These are phyloP conservation scores for Hypoxylon sp. DNA, from an alignment of 2,329 filamentous ascomycete species.

Conservation along the genomic window DNA sequence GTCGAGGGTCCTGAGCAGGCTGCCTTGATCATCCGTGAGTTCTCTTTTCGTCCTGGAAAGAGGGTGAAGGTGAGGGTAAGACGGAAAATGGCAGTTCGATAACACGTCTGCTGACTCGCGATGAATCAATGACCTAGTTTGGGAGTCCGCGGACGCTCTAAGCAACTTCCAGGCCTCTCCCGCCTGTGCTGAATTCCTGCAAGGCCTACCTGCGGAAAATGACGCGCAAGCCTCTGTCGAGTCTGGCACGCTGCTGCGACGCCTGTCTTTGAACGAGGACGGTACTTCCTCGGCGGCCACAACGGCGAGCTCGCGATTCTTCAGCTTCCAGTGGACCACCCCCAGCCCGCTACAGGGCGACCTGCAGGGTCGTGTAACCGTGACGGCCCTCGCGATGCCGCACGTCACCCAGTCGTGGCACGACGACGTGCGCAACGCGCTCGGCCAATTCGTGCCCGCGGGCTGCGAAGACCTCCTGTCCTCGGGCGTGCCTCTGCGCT, in stretches of 20 bases:
- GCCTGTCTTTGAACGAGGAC: background rate
- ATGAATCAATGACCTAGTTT: conserved; percentile 6
- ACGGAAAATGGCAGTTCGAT: too few species aligned
- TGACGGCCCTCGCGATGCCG: conserved; percentile 1
- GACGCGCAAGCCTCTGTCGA: background rate
- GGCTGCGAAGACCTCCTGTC: conserved; percentile 6
- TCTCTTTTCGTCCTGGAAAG: background rate
- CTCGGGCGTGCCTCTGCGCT: background rate
- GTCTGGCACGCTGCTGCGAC: background rate
- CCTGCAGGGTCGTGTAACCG: conserved; percentile 5
- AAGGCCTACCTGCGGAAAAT: conserved; percentile 1
- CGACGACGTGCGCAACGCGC: background rate
- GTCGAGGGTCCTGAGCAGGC: conserved; percentile 3
- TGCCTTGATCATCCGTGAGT: conserved; percentile 4
- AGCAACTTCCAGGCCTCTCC: conserved; percentile 4
- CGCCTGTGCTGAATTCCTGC: conserved; percentile 6
- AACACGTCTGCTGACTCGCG: background rate
- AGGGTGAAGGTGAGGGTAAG: too few species aligned
- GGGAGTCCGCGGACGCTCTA: background rate
- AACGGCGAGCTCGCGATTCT: background rate
- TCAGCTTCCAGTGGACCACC: conserved; percentile 4
- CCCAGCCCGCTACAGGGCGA: conserved; percentile 1
- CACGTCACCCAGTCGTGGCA: background rate
- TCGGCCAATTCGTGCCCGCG: background rate
- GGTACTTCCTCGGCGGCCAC: background rate